Percentiles rank a stretch among this genome's conserved stretches.
These are phyloP conservation scores for Pseudovirgaria hyperparasitica DNA, from an alignment of 2,329 filamentous ascomycete species.

Conservation along the genomic window DNA sequence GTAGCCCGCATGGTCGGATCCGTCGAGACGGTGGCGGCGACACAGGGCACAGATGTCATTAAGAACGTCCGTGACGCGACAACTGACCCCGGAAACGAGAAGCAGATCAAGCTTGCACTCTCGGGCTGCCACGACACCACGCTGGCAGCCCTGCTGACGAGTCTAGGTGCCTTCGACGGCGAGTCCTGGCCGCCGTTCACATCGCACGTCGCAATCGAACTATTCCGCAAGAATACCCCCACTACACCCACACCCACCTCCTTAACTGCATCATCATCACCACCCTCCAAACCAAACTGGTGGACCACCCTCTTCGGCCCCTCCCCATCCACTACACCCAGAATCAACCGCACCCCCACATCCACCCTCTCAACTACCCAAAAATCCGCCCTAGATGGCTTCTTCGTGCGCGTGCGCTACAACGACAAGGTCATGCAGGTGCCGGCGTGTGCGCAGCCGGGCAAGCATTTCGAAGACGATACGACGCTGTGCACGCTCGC, in stretches of 20 bases:
- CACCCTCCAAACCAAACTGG: constrained; percentile 1
- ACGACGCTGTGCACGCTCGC: constrained; percentile 83
- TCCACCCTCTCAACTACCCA: constrained; percentile 44
- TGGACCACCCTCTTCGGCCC: constrained; percentile 4
- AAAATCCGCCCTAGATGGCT: constrained; percentile 50
- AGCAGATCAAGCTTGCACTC: constrained; percentile 58
- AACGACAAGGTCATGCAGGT: constrained; percentile 75
- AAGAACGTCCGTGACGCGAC: constrained; percentile 25
- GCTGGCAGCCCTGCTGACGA: constrained; percentile 63
- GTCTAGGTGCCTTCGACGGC: constrained; percentile 65
- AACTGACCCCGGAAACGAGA: constrained; percentile 27
- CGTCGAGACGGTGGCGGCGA: constrained; percentile 19
- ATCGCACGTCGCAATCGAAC: constrained; percentile 78
- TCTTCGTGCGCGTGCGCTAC: constrained; percentile 83
- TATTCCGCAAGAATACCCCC: constrained; percentile 51
- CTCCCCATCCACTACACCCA: constrained; percentile 18
- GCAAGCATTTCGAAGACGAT: constrained; percentile 78
- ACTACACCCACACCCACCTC: constrained; percentile 3
- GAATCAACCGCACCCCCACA: constrained; percentile 51
- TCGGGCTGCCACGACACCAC: constrained; percentile 92
- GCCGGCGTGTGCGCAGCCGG: constrained; percentile 62
- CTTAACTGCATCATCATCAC: too few relatives aligned
- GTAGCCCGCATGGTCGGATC: constrained; percentile 38
- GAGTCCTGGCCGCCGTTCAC: constrained; percentile 84
- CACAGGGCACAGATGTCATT: constrained; percentile 24